Percentiles rank a stretch among this genome's conserved stretches.
Conservation (phyloP, 345 rosid species). For the Brassica nigra region DNA sequence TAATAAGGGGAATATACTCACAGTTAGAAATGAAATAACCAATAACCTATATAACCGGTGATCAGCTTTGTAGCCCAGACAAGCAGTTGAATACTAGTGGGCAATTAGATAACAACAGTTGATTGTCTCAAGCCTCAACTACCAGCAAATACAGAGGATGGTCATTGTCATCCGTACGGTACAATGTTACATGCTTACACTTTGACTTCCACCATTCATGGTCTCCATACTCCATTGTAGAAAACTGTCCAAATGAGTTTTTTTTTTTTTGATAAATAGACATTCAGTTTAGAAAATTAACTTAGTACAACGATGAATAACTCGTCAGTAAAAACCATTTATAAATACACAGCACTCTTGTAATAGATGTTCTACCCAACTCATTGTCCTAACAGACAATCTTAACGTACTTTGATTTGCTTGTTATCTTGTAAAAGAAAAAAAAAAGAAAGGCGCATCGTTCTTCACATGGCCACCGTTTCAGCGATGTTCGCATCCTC, state of each 20-base stretch:
- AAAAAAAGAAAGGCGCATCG: background rate
- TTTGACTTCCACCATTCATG: background rate
- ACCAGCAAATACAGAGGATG: background rate
- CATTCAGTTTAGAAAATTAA: no score
- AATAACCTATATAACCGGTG: background rate
- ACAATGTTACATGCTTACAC: slow-evolving; percentile 7
- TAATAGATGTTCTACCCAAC: background rate
- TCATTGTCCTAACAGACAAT: background rate
- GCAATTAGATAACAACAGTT: background rate
- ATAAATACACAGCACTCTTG: background rate
- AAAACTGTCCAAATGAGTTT: no score
- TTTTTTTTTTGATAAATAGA: no score
- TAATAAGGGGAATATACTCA: slow-evolving; percentile 12
- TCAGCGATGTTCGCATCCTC: slow-evolving; percentile 65
- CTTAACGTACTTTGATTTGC: background rate
- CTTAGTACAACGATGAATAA: no score
- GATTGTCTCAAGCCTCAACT: background rate
- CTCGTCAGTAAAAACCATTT: background rate
- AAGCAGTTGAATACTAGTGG: background rate
- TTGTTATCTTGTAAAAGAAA: background rate
- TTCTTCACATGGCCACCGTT: slow-evolving; percentile 56
- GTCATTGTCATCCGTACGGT: background rate
- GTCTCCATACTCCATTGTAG: background rate
- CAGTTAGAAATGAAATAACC: background rate
- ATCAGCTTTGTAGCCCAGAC: background rate